A percentile compares a stretch with the other conserved stretches of the same genome.
Evolutionary conservation across 148 eudicot genomes (phyloP).

Genomic region (Rheum nobile): DNA sequence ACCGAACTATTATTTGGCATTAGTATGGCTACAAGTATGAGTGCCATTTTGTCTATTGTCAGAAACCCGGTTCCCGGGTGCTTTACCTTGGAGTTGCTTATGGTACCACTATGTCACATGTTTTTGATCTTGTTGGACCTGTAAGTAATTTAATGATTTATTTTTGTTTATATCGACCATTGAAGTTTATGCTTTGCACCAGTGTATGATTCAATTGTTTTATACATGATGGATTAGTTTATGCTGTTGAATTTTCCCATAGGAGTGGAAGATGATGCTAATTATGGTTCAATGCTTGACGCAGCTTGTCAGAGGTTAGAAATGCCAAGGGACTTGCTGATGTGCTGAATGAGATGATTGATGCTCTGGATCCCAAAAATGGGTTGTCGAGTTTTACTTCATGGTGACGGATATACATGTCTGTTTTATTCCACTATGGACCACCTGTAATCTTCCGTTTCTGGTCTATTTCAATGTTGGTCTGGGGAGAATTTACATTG

Average conservation of each 20-base stretch:
- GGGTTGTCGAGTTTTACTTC: no score
- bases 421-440: no score
- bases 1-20: background rate
- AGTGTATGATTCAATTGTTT: background rate
- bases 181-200: background rate
- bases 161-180: background rate
- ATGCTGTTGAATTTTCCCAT: conserved; percentile 91
- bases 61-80: conserved; percentile 75
- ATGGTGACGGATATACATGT: no score
- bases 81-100: conserved; percentile 98
- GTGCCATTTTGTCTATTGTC: background rate
- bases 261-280: conserved; percentile 64
- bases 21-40: background rate
- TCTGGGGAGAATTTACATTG: no score
- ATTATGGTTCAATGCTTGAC: conserved; percentile 4
- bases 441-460: no score
- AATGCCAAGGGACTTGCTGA: conserved; percentile 72
- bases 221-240: conserved; percentile 64
- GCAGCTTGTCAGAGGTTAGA: no score
- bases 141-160: conserved; percentile 28
- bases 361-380: conserved; percentile 57
- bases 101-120: conserved; percentile 94
- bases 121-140: conserved; percentile 85
- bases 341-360: conserved; percentile 69
- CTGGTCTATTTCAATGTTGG: no score